A percentile compares a stretch with the other conserved stretches of the same genome.
Evolutionary conservation across 2,329 filamentous ascomycete species (phyloP).

Genomic region (Penicillium carneum): DNA sequence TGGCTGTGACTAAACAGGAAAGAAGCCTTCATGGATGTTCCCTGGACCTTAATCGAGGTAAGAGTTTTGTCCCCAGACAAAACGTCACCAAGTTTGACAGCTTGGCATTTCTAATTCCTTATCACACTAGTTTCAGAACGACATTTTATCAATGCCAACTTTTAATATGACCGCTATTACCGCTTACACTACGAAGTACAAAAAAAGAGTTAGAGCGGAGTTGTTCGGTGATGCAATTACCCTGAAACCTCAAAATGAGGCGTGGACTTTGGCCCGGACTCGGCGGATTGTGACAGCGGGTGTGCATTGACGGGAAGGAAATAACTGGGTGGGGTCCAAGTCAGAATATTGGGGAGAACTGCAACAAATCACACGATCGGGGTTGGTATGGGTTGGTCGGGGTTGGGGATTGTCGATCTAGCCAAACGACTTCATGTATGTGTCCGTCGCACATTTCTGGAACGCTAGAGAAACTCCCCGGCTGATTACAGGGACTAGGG

Average conservation of each 20-base stretch:
- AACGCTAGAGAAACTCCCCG: conserved; percentile 3
- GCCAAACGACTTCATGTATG: conserved; percentile 13
- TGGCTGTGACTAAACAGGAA: neutral
- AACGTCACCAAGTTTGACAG: conserved; percentile 13
- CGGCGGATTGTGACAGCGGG: conserved; percentile 32
- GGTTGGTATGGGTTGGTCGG: conserved; percentile 7
- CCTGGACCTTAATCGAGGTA: neutral
- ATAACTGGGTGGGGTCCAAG: conserved; percentile 19
- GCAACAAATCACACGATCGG: conserved; percentile 12
- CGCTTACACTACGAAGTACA: conserved; percentile 16
- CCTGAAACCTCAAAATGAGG: conserved; percentile 33
- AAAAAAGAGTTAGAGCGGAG: conserved; percentile 22
- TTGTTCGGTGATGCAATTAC: conserved; percentile 34
- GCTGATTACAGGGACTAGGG: neutral
- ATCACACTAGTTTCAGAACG: conserved; percentile 18
- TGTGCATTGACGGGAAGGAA: conserved; percentile 22
- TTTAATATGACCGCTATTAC: conserved; percentile 22
- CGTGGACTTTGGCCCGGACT: conserved; percentile 12
- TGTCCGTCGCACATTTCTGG: conserved; percentile 15
- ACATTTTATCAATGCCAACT: conserved; percentile 13
- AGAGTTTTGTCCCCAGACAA: neutral
- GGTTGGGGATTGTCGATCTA: conserved; percentile 6
- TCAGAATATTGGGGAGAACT: conserved; percentile 7
- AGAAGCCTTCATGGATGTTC: conserved; percentile 5
- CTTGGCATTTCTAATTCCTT: conserved; percentile 10